Base-by-base conservation (phyloP, 2,329 filamentous ascomycete species). In the Penicillium sp. region DNA sequence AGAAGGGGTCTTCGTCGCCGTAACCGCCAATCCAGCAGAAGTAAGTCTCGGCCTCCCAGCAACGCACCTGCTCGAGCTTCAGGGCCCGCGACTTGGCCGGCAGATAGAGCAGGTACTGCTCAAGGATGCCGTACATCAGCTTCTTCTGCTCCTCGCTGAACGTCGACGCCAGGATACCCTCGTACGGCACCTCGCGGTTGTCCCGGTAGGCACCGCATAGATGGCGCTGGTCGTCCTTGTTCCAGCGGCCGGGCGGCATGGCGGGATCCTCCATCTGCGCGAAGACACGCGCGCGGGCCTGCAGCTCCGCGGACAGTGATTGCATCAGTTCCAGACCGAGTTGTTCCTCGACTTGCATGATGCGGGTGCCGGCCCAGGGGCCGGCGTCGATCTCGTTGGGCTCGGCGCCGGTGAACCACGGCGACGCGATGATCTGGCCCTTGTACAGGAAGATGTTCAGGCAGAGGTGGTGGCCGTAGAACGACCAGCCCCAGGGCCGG, bases 381-480 rank as follows among this genome's bases (percentile, higher is more conserved):
- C 84, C 84, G 0, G 64, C 62, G 49, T 89, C 85, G 51, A 89
- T 85, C 23, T 81, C 56, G 53, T 90, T 88, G 0, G 86, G 86
- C 63, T 91, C 86, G 0, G 86, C 86, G 39, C 86, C 86, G 0
- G 84, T 87, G 64, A 91, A 91, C 66, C 81, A 86, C 0, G 86
- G 86, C 0, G 79, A 80, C 2, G 87, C 72, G 30, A 87, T 69
- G 34, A 88, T 80, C 59, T 87, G 82, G 0, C 68, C 64, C 20
- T 71, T 71, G 56, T 81, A 77, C 39, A 89, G 72, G 57, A 89
- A 84, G 15, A 85, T 74, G 53, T 81, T 82, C 2, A 90, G 72
- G 51, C 84, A 87, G 2, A 91, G 72, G 53, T 91, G 86, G 60
- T 91, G 86, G 5, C 86, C 86, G 64, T 88, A 91, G 54, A 88